phyloP scores from a whole-genome alignment of 345 rosid species.

The Eucalyptus erythrocorys region DNA sequence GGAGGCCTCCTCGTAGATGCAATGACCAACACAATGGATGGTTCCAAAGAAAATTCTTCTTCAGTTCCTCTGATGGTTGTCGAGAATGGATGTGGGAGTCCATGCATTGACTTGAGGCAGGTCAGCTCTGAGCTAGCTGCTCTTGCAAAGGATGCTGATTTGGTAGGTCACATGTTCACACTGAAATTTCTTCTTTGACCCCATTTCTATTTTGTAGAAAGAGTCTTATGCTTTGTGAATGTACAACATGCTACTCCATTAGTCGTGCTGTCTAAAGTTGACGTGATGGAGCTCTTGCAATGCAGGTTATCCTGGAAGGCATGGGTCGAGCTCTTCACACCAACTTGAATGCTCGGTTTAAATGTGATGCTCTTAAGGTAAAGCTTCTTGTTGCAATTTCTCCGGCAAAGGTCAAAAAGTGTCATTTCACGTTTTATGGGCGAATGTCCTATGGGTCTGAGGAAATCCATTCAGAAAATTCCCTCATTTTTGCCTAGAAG shows the following conservation, averaged over 20 bases:
- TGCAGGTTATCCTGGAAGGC: conserved; percentile 89
- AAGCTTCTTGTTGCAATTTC: not conserved
- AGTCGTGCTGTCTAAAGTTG: not conserved
- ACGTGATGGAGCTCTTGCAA: not conserved
- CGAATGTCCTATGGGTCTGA: not conserved
- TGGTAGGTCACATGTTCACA: conserved; percentile 35
- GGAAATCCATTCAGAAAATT: not conserved
- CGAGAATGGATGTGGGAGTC: conserved; percentile 98
- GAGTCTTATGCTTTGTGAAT: not conserved
- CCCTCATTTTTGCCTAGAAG: not conserved
- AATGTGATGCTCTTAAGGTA: conserved; percentile 91
- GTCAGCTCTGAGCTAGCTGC: conserved; percentile 99
- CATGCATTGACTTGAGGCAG: conserved; percentile 94
- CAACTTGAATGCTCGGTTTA: conserved; percentile 69
- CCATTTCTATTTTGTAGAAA: not conserved
- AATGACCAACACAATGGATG: conserved; percentile 51
- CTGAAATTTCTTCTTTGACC: not conserved
- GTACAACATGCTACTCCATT: not conserved
- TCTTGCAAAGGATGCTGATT: conserved; percentile 84
- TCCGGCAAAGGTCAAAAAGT: not conserved
- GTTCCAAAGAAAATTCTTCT: conserved; percentile 45
- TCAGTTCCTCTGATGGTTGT: conserved; percentile 97
- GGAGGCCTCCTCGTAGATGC: conserved; percentile 96
- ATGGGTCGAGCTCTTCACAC: conserved; percentile 99
- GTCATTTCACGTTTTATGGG: not conserved